A percentile compares a stretch with the other conserved stretches of the same genome.
Evolutionary conservation across 805 yeast species (phyloP).

Genomic region (Candida khao-thaluensis): DNA sequence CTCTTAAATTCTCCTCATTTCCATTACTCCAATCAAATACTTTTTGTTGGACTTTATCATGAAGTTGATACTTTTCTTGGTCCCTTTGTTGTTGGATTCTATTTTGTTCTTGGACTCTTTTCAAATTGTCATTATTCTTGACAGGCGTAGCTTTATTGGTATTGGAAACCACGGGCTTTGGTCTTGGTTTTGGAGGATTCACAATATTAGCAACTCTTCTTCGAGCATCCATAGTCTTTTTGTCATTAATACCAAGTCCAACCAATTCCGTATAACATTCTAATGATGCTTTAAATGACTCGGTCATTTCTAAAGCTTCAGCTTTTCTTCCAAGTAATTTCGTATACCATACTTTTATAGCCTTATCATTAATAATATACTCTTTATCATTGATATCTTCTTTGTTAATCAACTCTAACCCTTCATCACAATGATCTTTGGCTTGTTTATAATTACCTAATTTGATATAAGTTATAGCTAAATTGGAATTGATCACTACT

Average conservation of each 20-base stretch:
- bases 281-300: constrained; percentile 64
- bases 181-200: constrained; percentile 42
- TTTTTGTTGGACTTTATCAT: constrained; percentile 58
- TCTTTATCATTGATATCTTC: constrained; percentile 23
- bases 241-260: constrained; percentile 60
- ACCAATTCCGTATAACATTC: constrained; percentile 60
- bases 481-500: constrained; percentile 70
- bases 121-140: constrained; percentile 24
- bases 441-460: constrained; percentile 67
- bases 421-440: constrained; percentile 46
- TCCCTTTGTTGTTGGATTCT: constrained; percentile 38
- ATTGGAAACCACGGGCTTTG: constrained; percentile 4
- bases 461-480: constrained; percentile 61
- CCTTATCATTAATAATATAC: constrained; percentile 46
- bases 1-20: constrained; percentile 78
- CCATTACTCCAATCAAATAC: constrained; percentile 67
- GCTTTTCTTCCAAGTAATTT: constrained; percentile 72
- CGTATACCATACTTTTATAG: constrained; percentile 67
- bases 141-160: constrained; percentile 8
- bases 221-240: constrained; percentile 72
- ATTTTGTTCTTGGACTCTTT: constrained; percentile 50
- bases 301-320: constrained; percentile 80
- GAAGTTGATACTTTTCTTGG: constrained; percentile 46
- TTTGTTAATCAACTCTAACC: constrained; percentile 35
- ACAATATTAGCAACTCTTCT: constrained; percentile 70